phyloP scores from a whole-genome alignment of 2,329 filamentous ascomycete species.

The Scytalidium lignicola region DNA sequence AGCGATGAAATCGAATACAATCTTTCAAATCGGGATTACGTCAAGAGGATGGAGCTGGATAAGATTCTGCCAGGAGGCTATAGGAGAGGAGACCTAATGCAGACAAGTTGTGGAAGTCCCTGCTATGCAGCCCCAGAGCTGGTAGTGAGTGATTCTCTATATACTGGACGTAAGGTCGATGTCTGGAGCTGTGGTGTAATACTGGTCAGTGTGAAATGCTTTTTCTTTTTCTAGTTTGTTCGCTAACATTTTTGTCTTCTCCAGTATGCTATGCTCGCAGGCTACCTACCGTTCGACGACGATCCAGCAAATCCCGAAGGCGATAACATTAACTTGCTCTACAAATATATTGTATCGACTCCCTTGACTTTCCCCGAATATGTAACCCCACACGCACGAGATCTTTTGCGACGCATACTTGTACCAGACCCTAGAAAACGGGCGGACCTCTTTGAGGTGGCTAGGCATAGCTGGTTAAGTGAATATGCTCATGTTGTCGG shows the following conservation, averaged over 20 bases:
- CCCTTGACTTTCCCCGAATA: conserved; percentile 98
- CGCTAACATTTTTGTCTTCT: conserved; percentile 20
- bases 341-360: conserved; percentile 98
- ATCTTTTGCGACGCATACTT: conserved; percentile 85
- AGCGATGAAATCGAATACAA: conserved; percentile 86
- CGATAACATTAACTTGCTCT: conserved; percentile 97
- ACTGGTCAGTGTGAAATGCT: conserved; percentile 60
- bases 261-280: conserved; percentile 98
- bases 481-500: conserved; percentile 96
- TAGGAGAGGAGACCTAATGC: conserved; percentile 92
- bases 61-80: conserved; percentile 68
- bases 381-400: conserved; percentile 91
- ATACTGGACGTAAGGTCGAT: conserved; percentile 95
- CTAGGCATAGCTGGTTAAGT: conserved; percentile 94
- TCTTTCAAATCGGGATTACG: conserved; percentile 78
- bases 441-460: conserved; percentile 94
- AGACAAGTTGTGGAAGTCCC: conserved; percentile 96
- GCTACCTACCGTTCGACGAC: conserved; percentile 96
- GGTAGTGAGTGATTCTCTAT: conserved; percentile 94
- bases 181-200: conserved; percentile 99
- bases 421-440: conserved; percentile 93
- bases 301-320: conserved; percentile 97
- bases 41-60: conserved; percentile 83
- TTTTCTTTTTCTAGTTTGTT: conserved; percentile 4
- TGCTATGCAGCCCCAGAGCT: conserved; percentile 97